Evolutionary conservation across 2,329 filamentous ascomycete species (phyloP).

Genomic region (Clonostachys sp.): DNA sequence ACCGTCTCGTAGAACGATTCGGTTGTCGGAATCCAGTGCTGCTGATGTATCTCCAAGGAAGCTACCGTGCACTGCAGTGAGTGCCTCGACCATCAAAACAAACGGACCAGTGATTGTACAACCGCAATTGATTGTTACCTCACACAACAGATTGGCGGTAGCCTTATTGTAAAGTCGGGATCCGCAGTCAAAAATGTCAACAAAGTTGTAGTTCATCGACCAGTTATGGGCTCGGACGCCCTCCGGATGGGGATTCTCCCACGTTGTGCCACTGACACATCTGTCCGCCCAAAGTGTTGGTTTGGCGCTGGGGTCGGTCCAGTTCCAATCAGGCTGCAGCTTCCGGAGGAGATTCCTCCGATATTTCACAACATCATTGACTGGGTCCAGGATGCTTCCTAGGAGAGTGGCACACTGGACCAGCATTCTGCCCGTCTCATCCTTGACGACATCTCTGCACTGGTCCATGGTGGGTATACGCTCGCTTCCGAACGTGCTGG

Average conservation of each 20-base stretch:
- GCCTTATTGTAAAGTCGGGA: neutral
- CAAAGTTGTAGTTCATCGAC: conserved; percentile 4
- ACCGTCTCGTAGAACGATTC: neutral
- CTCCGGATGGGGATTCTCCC: conserved; percentile 1
- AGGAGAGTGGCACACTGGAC: conserved; percentile 4
- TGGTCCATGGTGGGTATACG: conserved; percentile 4
- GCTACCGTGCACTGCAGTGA: neutral
- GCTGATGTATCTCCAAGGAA: neutral
- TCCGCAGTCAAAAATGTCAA: neutral
- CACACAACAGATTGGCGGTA: neutral
- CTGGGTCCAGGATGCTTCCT: neutral
- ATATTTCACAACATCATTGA: conserved; percentile 1
- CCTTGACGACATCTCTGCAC: neutral
- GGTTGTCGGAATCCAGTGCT: neutral
- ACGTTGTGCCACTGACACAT: conserved; percentile 5
- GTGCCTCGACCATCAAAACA: neutral
- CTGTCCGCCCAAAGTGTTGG: conserved; percentile 3
- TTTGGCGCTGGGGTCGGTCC: conserved; percentile 3
- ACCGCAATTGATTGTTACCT: neutral
- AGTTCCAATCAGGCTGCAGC: conserved; percentile 2
- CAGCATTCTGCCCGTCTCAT: conserved; percentile 3
- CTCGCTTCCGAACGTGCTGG: conserved; percentile 3
- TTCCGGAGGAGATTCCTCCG: conserved; percentile 2
- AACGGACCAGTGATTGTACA: neutral
- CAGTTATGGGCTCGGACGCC: conserved; percentile 2